Conservation (phyloP, 192 early-diverging fungal genomes). For the Borealophlyctis nickersoniae region DNA sequence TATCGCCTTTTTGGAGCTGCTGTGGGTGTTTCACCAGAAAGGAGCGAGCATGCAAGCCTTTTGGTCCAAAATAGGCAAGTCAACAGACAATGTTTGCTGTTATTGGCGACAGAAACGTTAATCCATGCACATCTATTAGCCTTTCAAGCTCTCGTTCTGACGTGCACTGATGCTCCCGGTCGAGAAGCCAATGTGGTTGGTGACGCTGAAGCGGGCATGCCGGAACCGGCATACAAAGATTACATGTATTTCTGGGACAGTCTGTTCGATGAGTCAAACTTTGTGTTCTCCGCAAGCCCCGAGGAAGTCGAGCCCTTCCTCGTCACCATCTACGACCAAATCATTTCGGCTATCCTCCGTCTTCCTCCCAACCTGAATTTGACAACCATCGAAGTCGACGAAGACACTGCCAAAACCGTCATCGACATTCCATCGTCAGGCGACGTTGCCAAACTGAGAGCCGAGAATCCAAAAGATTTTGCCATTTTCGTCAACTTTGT, state of each 20-base stretch:
- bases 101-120: constrained; percentile 4
- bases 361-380: constrained; percentile 48
- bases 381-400: constrained; percentile 34
- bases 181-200: too few species aligned
- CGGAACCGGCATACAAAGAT: constrained; percentile 41
- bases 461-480: constrained; percentile 63
- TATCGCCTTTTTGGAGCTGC: constrained; percentile 48
- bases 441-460: constrained; percentile 49
- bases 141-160: constrained; percentile 50
- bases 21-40: constrained; percentile 50
- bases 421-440: constrained; percentile 29
- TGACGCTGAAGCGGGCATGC: neutral
- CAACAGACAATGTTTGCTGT: too few species aligned
- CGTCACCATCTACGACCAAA: constrained; percentile 52
- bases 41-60: constrained; percentile 7
- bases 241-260: constrained; percentile 60
- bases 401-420: constrained; percentile 14
- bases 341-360: constrained; percentile 38
- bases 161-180: constrained; percentile 44
- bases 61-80: constrained; percentile 34
- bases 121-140: constrained; percentile 33
- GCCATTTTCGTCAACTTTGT: constrained; percentile 67
- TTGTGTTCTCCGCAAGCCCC: too few species aligned
- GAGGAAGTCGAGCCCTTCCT: constrained; percentile 26
- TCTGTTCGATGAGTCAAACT: constrained; percentile 43